Base-by-base conservation (phyloP, 2,329 filamentous ascomycete genomes). In the Talaromyces sp. region DNA sequence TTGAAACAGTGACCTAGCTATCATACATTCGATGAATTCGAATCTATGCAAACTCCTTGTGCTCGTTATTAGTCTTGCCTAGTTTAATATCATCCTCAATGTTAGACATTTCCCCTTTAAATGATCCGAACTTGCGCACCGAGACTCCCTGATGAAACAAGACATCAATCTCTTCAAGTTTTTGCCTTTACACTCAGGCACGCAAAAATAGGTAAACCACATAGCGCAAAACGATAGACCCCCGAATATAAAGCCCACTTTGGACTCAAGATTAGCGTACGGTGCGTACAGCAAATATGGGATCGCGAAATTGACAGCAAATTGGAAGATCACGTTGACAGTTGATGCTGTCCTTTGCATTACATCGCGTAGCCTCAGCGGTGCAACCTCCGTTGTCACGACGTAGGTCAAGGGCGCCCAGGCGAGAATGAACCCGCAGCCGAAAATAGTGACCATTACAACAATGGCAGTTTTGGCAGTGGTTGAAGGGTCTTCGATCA, bases 371-470 rank as follows among this genome's bases (percentile, higher is more conserved):
- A 69, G 49, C 10, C 64, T 52, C 8, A 67, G 56, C 7, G 65
- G 58, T 3, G 70, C 67, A 3, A 71, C 25, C 33, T 73, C 71
- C 5, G 71, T 19, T 45, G n/a, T 19, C 17, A 19, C n/a, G 41
- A 45, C 33, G 22, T 22, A 22, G 22, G 22, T 22, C 22, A 22
- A 22, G 22, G 22, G 22, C 22, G 22, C 22, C 22, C 22, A 22
- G 22, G 22, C 22, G 2, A 22, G 22, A 22, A 22, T 22, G 22
- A 22, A 22, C 22, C 22, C 22, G 22, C 22, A 22, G 22, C 22
- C 22, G 22, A 22, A 22, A 22, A 22, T 22, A 22, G 22, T 22
- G 22, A 22, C 22, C 22, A 22, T 22, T 22, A 2, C 22, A 22
- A 22, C 22, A 22, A 22, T 22, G 22, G 22, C 22, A 22, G 22